A percentile compares a stretch with the other conserved stretches of the same genome.
Conservation (phyloP, 2,329 filamentous ascomycete genomes). For the Grosmannia huntii region DNA sequence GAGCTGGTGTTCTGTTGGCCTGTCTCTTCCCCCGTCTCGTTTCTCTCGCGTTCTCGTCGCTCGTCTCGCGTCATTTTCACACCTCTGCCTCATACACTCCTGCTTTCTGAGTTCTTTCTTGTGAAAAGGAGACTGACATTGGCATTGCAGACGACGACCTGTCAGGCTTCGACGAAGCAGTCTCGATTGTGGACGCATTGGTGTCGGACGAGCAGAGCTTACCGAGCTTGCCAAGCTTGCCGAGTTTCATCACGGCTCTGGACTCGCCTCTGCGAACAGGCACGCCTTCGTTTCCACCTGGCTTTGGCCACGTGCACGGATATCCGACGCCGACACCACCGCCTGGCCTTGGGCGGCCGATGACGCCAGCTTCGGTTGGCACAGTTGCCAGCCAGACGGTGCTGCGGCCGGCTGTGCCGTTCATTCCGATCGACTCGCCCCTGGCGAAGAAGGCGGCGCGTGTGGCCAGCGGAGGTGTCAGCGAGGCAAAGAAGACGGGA, state of each 20-base stretch:
- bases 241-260: constrained; percentile 9
- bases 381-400: background rate
- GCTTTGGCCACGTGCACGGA: constrained; percentile 20
- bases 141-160: constrained; percentile 45
- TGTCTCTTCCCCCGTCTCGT: background rate
- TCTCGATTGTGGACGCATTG: constrained; percentile 52
- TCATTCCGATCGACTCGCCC: background rate
- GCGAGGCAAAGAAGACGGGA: background rate
- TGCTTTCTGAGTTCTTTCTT: background rate
- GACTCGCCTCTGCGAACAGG: constrained; percentile 19
- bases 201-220: constrained; percentile 43
- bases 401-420: background rate
- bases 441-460: background rate
- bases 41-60: constrained; percentile 13
- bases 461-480: constrained; percentile 7
- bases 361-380: constrained; percentile 1
- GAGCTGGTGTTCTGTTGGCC: background rate
- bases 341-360: constrained; percentile 13
- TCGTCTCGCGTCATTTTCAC: constrained; percentile 2
- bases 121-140: background rate
- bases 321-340: constrained; percentile 16
- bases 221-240: background rate
- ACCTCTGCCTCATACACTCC: background rate
- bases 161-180: constrained; percentile 47
- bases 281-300: constrained; percentile 27